These are phyloP conservation scores for Xylariaceae sp. DNA, from an alignment of 2,329 filamentous ascomycete species.

Conservation along the genomic window DNA sequence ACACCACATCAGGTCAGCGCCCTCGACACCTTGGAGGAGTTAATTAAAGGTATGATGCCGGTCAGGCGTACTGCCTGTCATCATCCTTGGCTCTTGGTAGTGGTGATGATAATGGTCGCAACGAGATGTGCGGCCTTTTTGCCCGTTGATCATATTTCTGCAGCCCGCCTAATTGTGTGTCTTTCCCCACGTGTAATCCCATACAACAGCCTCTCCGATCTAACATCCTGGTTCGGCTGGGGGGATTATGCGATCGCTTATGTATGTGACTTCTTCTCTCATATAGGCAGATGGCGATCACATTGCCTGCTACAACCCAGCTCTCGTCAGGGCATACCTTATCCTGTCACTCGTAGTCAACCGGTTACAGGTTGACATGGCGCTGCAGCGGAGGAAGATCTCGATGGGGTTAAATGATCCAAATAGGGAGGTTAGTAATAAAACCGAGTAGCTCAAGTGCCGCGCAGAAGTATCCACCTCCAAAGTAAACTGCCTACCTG, in stretches of 20 bases:
- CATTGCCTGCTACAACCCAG: not conserved
- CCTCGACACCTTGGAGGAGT: conserved; percentile 2
- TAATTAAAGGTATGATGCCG: conserved; percentile 6
- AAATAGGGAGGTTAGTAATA: not conserved
- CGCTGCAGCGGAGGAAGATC: too few relatives aligned
- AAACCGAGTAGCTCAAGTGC: conserved; percentile 17
- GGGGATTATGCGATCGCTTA: conserved; percentile 17
- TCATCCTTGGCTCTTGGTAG: not conserved
- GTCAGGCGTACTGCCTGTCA: conserved; percentile 9
- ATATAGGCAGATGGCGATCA: not conserved
- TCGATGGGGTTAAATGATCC: conserved; percentile 1
- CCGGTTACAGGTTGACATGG: too few relatives aligned
- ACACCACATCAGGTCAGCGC: too few relatives aligned
- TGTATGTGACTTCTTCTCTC: conserved; percentile 5
- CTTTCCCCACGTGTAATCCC: not conserved
- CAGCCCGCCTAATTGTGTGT: conserved; percentile 5
- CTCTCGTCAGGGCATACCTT: not conserved
- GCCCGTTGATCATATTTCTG: not conserved
- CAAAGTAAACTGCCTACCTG: conserved; percentile 10
- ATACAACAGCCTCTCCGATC: conserved; percentile 1
- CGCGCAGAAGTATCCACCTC: conserved; percentile 4
- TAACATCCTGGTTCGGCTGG: conserved; percentile 15
- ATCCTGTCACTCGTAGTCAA: too few relatives aligned
- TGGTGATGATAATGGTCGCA: conserved; percentile 8
- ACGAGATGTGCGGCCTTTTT: conserved; percentile 16